Evolutionary conservation across 2,329 filamentous ascomycete species (phyloP).

Genomic region (Colletotrichum acutatum): DNA sequence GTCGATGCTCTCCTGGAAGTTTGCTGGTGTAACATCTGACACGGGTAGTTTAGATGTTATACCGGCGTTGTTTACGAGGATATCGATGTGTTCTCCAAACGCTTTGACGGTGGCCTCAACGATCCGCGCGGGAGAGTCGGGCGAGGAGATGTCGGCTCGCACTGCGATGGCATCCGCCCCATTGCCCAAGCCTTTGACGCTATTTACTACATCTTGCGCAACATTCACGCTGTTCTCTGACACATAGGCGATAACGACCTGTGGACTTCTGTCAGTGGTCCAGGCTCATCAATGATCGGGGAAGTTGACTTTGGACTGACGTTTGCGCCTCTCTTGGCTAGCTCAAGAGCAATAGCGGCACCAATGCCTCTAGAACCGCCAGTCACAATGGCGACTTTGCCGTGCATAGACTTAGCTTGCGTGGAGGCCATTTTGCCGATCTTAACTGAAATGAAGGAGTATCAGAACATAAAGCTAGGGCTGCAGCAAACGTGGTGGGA

Average conservation of each 20-base stretch:
- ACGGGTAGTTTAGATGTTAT: background rate
- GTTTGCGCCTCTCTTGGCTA: conserved; percentile 59
- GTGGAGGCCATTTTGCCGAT: background rate
- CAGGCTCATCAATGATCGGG: background rate
- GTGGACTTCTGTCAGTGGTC: background rate
- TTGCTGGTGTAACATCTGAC: background rate
- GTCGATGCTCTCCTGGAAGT: background rate
- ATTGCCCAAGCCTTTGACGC: background rate
- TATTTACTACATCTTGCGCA: background rate
- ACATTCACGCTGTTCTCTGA: background rate
- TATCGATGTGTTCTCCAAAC: conserved; percentile 12
- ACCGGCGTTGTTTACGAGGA: conserved; percentile 28
- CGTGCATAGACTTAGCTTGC: conserved; percentile 41
- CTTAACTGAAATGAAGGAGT: background rate
- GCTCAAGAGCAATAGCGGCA: conserved; percentile 65
- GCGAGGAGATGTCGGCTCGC: background rate
- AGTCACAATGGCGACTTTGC: conserved; percentile 32
- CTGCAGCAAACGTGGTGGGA: background rate
- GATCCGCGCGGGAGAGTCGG: background rate
- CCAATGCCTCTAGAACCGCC: conserved; percentile 66
- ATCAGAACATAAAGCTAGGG: background rate
- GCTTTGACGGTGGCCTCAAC: background rate
- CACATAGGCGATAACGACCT: background rate
- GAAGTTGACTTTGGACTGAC: conserved; percentile 41
- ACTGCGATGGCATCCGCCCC: background rate